Evolutionary conservation across 805 yeast genomes (phyloP), one percentile per base, ranked within the genome.

Genomic region (Starmerella bombi): DNA sequence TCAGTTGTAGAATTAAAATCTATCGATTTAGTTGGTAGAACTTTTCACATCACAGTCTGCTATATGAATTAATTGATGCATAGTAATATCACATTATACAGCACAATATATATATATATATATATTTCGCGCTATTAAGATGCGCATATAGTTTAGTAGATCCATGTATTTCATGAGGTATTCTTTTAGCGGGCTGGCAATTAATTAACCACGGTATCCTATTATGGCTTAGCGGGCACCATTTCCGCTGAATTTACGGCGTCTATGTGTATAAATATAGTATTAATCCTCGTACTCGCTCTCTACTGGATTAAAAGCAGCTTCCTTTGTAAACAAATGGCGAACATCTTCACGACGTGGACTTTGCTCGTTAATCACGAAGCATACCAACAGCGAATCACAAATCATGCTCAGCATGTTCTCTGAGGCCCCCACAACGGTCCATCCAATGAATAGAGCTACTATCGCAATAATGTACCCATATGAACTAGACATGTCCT

Each of bases 351-450:
- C 51, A 55, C 34, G 56, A 51, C 32, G 48, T 49, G 41, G 45
- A 42, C 41, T 50, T 15, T 29, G 43, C 35, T 51, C 51, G 37
- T 62, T 63, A 7, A 64, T 49, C 14, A 57, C 62, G 43, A 50
- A 60, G 46, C 59, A 59, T n/a, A 63, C 59, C 34, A 51, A 60
- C 16, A 57, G 43, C 3, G 61, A 55, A 33, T 61, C 64, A 34
- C 58, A 50, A 25, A 58, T 50, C 58, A 59, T 63, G 42, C 61
- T 51, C 37, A 64, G 51, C 12, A 60, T 57, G 14, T 65, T 64
- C 42, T 65, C 69, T 8, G 66, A 61, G 6, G 66, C 61, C 4
- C 69, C 69, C 18, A 63, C 55, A 5, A 64, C 58, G 15, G 63
- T 59, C 66, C 67, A 64, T 12, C 67, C 68, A 10, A 63, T 56